These are phyloP conservation scores for Phascolomyces articulosus DNA, from an alignment of 371 early-diverging fungal genomes.

Conservation along the genomic window DNA sequence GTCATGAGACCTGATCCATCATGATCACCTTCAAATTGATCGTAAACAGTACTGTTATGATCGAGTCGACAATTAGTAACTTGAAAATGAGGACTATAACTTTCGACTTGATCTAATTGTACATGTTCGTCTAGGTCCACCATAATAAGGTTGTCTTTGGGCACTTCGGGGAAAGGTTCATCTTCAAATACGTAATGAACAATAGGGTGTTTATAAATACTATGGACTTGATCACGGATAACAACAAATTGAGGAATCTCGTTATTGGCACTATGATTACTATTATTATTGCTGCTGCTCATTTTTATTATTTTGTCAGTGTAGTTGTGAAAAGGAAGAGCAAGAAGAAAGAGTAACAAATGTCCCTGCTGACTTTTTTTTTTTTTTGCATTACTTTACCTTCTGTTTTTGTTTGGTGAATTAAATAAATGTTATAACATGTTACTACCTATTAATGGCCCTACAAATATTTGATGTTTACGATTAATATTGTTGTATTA, in stretches of 20 bases:
- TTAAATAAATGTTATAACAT: no score
- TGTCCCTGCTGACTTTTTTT: no score
- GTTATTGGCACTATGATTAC: background rate
- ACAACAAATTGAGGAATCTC: slow-evolving; percentile 58
- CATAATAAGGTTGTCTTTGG: slow-evolving; percentile 51
- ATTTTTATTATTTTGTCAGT: background rate
- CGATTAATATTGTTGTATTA: no score
- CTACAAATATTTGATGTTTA: no score
- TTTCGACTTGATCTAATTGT: slow-evolving; percentile 33
- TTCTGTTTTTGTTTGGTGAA: no score
- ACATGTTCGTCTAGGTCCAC: slow-evolving; percentile 49
- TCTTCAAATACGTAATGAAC: slow-evolving; percentile 62
- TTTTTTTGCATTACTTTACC: background rate
- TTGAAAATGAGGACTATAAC: slow-evolving; percentile 57
- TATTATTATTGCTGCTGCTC: background rate
- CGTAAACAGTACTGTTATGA: slow-evolving; percentile 32
- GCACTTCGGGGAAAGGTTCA: slow-evolving; percentile 51
- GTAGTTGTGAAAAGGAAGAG: background rate
- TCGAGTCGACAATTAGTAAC: slow-evolving; percentile 50
- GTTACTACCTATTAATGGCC: no score
- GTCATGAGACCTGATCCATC: slow-evolving; percentile 27
- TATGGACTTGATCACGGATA: slow-evolving; percentile 51
- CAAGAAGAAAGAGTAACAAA: no score
- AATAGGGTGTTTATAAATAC: slow-evolving; percentile 53
- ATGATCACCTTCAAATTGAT: slow-evolving; percentile 38